Base-by-base conservation (phyloP, 2,329 filamentous ascomycete genomes). In the Emmonsiellopsis sp. region DNA sequence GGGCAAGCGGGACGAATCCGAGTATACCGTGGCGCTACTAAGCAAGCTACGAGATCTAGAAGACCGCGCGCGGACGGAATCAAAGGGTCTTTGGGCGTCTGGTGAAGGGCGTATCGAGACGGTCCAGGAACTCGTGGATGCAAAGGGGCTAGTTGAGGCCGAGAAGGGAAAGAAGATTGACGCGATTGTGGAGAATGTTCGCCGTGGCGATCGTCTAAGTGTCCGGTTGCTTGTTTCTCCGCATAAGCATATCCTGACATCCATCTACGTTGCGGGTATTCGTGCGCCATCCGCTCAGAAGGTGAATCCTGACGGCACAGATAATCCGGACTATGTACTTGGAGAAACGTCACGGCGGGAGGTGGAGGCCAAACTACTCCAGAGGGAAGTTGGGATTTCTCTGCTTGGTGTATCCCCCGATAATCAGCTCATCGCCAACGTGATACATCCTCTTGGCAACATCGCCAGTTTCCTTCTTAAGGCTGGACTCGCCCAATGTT, bases 401-500 rank as follows among this genome's bases (percentile, higher is more conserved):
- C 80, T 97, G 57, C 81, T 96, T 20, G 93, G 93, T 43, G 80
- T 89, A 37, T 95, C 89, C 58, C 89, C 89, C 1, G 92, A 96
- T 70, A 88, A 88, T 55, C 88, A 96, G 66, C 80, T 98, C n/a
- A 84, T 98, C 52, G 93, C 87, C 54, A 83, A 84, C 49, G 79
- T 98, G 43, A 79, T 91, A 59, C 93, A 98, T 73, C 91, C 91
- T 31, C 83, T 85, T 56, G 93, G 93, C 58, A 95, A 90, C 71
- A 95, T 98, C 68, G 89, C 91, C 58, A 89, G 88, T 60, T 94
- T 95, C 70, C 72, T 98, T 43, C 82, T 98, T 44, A 84, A 92
- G 63, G 88, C 90, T 51, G 93, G 93, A 62, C 78, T 97, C 53
- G 93, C 92, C 41, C 82, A 89, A 64, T 97, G 92, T 76, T 90